Percentiles rank a stretch among this genome's conserved stretches.
These are phyloP conservation scores for Tetrapisispora pingtungensis DNA, from an alignment of 805 yeast genomes.

Conservation along the genomic window DNA sequence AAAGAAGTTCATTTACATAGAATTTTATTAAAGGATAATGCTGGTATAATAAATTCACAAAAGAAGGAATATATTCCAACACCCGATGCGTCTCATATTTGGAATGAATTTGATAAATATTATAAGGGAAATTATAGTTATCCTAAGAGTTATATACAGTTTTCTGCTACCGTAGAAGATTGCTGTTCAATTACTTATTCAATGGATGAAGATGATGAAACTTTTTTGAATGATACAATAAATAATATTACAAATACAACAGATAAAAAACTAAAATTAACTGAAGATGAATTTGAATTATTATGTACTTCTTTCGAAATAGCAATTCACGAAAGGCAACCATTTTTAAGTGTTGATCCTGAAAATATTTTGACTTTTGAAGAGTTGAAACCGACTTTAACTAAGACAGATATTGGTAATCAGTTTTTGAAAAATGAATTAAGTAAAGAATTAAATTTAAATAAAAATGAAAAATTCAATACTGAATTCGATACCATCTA, in stretches of 20 bases:
- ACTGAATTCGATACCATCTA: constrained; percentile 41
- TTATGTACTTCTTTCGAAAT: constrained; percentile 66
- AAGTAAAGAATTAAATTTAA: constrained; percentile 44
- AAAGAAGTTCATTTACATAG: constrained; percentile 93
- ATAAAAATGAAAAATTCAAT: constrained; percentile 36
- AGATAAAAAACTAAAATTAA: constrained; percentile 30
- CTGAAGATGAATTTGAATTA: constrained; percentile 81
- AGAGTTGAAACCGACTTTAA: constrained; percentile 50
- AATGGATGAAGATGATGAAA: constrained; percentile 84
- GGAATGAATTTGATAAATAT: constrained; percentile 68
- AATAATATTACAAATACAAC: constrained; percentile 15
- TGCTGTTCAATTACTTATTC: constrained; percentile 76
- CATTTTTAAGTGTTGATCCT: constrained; percentile 80
- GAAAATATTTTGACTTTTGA: constrained; percentile 57
- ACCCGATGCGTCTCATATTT: constrained; percentile 80
- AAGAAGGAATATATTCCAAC: constrained; percentile 69
- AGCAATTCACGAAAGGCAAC: constrained; percentile 71
- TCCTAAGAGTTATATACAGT: constrained; percentile 75
- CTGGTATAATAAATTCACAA: constrained; percentile 27
- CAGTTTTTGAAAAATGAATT: constrained; percentile 50
- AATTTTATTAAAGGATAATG: constrained; percentile 56
- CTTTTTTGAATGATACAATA: constrained; percentile 42
- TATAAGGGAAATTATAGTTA: constrained; percentile 57
- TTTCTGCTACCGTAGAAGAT: constrained; percentile 94
- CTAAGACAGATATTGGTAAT: constrained; percentile 32